A percentile compares a stretch with the other conserved stretches of the same genome.
Conservation (phyloP, 2,329 filamentous ascomycete species). For the Trichoderma oligosporum region DNA sequence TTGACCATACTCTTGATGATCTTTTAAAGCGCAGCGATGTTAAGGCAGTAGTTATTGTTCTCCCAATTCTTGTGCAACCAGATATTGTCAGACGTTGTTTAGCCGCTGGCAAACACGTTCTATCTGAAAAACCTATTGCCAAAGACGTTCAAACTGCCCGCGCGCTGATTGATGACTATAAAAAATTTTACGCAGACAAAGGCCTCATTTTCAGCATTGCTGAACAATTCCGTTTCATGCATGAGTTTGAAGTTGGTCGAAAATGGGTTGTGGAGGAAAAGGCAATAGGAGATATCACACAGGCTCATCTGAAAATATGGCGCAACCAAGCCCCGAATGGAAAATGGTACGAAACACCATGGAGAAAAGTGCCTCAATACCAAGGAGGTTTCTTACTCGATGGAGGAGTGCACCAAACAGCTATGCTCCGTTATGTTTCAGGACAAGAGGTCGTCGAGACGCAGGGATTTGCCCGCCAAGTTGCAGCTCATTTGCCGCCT, state of each 20-base stretch:
- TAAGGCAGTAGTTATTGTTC: not conserved
- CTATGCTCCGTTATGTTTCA: constrained; percentile 6
- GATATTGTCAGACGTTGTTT: constrained; percentile 7
- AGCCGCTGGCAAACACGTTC: constrained; percentile 11
- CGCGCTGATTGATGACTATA: constrained; percentile 10
- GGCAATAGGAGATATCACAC: constrained; percentile 13
- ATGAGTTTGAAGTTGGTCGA: constrained; percentile 11
- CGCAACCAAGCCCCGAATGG: constrained; percentile 4
- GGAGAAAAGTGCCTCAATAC: constrained; percentile 10
- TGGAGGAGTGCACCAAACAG: constrained; percentile 10
- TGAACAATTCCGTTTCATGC: constrained; percentile 14
- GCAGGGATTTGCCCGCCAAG: constrained; percentile 3
- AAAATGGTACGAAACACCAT: constrained; percentile 12
- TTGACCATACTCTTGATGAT: constrained; percentile 3
- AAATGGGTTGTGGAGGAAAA: constrained; percentile 12
- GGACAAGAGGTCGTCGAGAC: constrained; percentile 13
- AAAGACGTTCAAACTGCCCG: constrained; percentile 13
- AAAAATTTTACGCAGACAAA: constrained; percentile 3
- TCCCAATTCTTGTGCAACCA: constrained; percentile 16
- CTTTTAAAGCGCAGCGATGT: constrained; percentile 11
- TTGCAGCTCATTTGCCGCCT: constrained; percentile 5
- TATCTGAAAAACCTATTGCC: constrained; percentile 14
- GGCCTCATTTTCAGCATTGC: constrained; percentile 15
- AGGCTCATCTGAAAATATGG: constrained; percentile 12
- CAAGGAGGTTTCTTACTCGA: constrained; percentile 14